Evolutionary conservation across 2,329 filamentous ascomycete genomes (phyloP).

Genomic region (Sporothrix pallida): DNA sequence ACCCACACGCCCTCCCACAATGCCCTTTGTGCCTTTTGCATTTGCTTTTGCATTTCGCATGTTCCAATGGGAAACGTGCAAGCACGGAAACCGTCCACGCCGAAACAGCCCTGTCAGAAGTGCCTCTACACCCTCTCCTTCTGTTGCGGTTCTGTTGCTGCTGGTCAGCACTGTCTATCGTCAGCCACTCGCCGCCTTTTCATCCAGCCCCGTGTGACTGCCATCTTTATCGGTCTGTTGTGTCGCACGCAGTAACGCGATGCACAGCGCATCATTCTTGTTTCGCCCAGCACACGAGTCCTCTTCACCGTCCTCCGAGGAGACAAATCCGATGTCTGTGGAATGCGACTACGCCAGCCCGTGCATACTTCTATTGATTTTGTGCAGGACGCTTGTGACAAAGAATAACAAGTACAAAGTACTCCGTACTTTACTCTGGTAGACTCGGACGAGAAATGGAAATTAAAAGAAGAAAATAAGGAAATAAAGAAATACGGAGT

Average conservation of each 20-base stretch:
- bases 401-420: neutral
- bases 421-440: neutral
- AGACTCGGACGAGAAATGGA: neutral
- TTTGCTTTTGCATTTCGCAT: constrained; percentile 15
- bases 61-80: constrained; percentile 23
- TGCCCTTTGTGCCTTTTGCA: neutral
- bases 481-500: neutral
- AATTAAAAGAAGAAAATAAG: neutral
- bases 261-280: constrained; percentile 15
- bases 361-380: constrained; percentile 18
- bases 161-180: too few species aligned
- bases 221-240: neutral
- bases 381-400: constrained; percentile 21
- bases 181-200: neutral
- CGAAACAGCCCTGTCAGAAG: constrained; percentile 30
- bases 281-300: neutral
- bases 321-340: neutral
- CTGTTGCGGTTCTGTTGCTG: too few species aligned
- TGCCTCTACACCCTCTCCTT: neutral
- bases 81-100: constrained; percentile 25
- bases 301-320: neutral
- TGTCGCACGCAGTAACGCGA: constrained; percentile 18
- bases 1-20: neutral
- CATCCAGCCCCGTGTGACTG: neutral
- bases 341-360: neutral